Base-by-base conservation (phyloP, 768 basidiomycete genomes). In the Serendipita sp. region DNA sequence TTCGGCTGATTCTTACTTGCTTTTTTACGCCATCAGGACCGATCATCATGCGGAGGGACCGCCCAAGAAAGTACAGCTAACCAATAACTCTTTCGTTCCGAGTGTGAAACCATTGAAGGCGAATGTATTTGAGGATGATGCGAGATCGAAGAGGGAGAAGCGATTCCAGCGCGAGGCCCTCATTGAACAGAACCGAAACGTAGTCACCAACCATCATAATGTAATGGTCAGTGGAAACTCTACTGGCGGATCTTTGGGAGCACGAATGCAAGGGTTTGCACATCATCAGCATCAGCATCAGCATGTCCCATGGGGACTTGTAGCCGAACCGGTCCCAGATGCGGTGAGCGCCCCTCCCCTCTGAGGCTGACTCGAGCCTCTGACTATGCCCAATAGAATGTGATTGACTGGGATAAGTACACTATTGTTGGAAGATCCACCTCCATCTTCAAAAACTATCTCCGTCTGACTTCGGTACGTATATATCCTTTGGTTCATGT, bases 401-500 rank as follows among this genome's bases (percentile, higher is more conserved):
- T 95, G 7, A 85, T 92, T 61, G 86, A 94, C 71, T 99, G 96
- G 96, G 96, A 99, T 75, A 83, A 83, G 64, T 80, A 84, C 73
- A 97, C 94, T 4, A 97, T 99, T 68, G 91, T 95, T 62, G 96
- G 96, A 58, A 94, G 87, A 43, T 92, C 81, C 61, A 78, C 79
- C 68, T 88, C 88, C 67, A 75, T 96, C 26, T 97, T 97, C 78
- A 99, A 98, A 76, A 89, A 94, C 65, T 99, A 97, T 72, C 77
- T 99, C 17, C 84, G 96, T 45, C 75, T 99, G 63, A 99, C 96
- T 50, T 86, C 89, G 67, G 93, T 92, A 67, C 65, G 80, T 69
- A 26, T 64, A 50, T 62, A 41, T 26, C 24, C 33, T 43, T 20
- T 44, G 43, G 58, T 30, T 62, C n/a, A 64, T 64, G 16, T 53